Evolutionary conservation across 2,329 filamentous ascomycete genomes (phyloP).

Genomic region (Fusarium sp.): DNA sequence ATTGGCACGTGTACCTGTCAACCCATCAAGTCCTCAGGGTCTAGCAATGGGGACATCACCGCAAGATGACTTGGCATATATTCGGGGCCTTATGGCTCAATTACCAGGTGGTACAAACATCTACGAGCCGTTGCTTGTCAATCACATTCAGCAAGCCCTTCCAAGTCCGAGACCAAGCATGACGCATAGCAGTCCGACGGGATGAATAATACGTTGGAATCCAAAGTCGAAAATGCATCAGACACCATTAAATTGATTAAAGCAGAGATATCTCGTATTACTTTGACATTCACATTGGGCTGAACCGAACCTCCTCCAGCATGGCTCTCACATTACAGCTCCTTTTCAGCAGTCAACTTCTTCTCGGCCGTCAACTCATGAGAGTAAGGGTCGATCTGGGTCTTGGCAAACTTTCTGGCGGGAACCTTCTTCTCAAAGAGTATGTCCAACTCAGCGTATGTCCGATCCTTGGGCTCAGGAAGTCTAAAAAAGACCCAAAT

Average conservation of each 20-base stretch:
- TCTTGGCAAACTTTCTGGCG: constrained; percentile 54
- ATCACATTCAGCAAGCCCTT: constrained; percentile 52
- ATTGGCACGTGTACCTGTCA: constrained; percentile 53
- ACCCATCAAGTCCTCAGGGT: constrained; percentile 40
- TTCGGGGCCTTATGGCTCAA: constrained; percentile 50
- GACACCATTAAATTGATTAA: background rate
- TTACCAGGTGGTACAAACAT: constrained; percentile 51
- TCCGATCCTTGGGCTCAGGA: constrained; percentile 63
- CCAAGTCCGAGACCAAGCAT: constrained; percentile 36
- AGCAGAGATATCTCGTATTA: background rate
- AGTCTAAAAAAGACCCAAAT: constrained; percentile 62
- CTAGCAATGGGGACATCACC: constrained; percentile 42
- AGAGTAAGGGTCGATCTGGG: constrained; percentile 51
- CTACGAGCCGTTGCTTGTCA: constrained; percentile 53
- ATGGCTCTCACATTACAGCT: background rate
- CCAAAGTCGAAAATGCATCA: background rate
- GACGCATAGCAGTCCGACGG: constrained; percentile 2
- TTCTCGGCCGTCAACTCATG: constrained; percentile 8
- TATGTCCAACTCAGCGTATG: constrained; percentile 57
- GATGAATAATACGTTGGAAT: background rate
- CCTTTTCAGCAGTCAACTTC: constrained; percentile 17
- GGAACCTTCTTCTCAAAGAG: constrained; percentile 53
- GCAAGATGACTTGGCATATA: constrained; percentile 52
- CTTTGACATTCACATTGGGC: background rate
- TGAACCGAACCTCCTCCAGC: background rate